phyloP scores from a whole-genome alignment of 2,329 filamentous ascomycete species.

The Beauveria caledonica region DNA sequence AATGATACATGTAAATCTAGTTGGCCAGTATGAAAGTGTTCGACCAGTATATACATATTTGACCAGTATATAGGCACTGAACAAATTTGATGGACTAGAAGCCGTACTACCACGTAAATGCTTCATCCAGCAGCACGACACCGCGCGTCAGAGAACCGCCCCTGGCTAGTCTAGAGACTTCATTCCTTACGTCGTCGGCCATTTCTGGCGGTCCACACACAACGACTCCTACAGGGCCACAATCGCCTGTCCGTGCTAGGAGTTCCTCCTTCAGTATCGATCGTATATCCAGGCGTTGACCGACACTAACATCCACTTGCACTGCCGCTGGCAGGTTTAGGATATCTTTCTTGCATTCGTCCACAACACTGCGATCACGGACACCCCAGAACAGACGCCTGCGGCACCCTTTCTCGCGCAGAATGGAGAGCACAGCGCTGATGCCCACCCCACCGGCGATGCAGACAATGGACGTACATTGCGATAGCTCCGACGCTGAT shows the following conservation, averaged over 20 bases:
- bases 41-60: background rate
- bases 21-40: background rate
- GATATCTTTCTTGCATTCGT: conserved; percentile 14
- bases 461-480: conserved; percentile 20
- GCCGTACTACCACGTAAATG: conserved; percentile 19
- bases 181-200: conserved; percentile 21
- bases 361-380: conserved; percentile 15
- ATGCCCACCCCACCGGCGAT: conserved; percentile 27
- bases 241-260: conserved; percentile 11
- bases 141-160: conserved; percentile 14
- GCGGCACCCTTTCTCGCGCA: conserved; percentile 11
- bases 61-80: background rate
- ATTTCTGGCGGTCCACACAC: conserved; percentile 23
- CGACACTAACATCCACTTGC: conserved; percentile 17
- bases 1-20: no score
- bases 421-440: conserved; percentile 22
- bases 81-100: no score
- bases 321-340: conserved; percentile 13
- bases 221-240: conserved; percentile 18
- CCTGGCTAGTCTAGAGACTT: conserved; percentile 17
- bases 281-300: conserved; percentile 17
- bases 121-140: conserved; percentile 20
- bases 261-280: conserved; percentile 18
- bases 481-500: conserved; percentile 15
- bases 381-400: conserved; percentile 21